Conservation (phyloP, 768 basidiomycete genomes). For the Leccinum imitatum region DNA sequence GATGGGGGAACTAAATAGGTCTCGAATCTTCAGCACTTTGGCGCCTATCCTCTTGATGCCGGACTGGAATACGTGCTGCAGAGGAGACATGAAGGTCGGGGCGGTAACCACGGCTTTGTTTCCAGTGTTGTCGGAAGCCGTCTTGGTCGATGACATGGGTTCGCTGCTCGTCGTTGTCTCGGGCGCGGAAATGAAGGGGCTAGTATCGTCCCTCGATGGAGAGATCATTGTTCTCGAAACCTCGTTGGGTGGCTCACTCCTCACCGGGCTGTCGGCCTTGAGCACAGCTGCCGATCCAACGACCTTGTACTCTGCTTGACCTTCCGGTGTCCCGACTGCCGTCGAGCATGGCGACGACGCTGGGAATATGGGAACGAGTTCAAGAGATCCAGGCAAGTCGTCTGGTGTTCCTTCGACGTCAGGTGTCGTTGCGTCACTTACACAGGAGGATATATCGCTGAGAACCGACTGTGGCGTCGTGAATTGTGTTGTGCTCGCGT, state of each 20-base stretch:
- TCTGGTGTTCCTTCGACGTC: not conserved
- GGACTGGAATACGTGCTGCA: not conserved
- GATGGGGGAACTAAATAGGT: slow-evolving; percentile 7
- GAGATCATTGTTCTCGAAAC: slow-evolving; percentile 1
- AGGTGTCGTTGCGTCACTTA: no score
- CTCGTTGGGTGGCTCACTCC: not conserved
- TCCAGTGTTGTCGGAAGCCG: not conserved
- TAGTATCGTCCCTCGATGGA: not conserved
- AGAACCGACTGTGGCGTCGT: not conserved
- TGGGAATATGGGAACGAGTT: not conserved
- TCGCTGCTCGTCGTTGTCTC: not conserved
- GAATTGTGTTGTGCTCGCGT: not conserved
- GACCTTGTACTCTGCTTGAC: not conserved
- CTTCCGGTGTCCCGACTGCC: not conserved
- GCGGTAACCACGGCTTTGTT: not conserved
- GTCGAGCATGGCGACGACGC: not conserved
- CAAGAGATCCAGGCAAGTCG: not conserved
- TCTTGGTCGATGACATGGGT: not conserved
- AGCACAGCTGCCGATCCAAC: not conserved
- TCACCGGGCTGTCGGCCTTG: not conserved
- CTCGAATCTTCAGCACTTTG: not conserved
- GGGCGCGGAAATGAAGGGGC: not conserved
- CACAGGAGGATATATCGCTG: not conserved
- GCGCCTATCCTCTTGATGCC: not conserved
- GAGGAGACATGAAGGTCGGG: not conserved